Percentiles rank a stretch among this genome's conserved stretches.
phyloP scores from a whole-genome alignment of 2,329 filamentous ascomycete genomes.

The Rugonectria rugulosa region DNA sequence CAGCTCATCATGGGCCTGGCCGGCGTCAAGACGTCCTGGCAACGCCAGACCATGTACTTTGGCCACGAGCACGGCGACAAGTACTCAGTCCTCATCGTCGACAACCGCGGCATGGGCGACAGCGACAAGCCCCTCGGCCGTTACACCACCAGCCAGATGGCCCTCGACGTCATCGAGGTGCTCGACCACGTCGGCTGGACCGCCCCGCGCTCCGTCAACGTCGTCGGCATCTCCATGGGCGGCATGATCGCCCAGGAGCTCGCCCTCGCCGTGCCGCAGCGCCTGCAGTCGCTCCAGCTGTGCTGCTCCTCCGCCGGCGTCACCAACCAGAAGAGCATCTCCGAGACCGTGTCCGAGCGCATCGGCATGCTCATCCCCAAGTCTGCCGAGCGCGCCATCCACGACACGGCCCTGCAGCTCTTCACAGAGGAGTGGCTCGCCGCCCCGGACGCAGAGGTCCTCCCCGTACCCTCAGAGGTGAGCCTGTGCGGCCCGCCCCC shows the following conservation, averaged over 20 bases:
- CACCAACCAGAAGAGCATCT: constrained; percentile 67
- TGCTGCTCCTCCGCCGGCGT: constrained; percentile 68
- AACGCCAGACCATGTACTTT: constrained; percentile 84
- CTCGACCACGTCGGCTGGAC: constrained; percentile 75
- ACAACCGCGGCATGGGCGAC: constrained; percentile 85
- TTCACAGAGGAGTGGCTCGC: constrained; percentile 72
- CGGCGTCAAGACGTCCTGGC: constrained; percentile 73
- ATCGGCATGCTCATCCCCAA: constrained; percentile 72
- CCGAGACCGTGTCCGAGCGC: constrained; percentile 69
- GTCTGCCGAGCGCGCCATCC: constrained; percentile 70
- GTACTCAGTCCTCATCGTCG: constrained; percentile 79
- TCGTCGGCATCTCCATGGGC: constrained; percentile 83
- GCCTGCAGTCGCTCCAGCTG: constrained; percentile 64
- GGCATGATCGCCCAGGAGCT: constrained; percentile 94
- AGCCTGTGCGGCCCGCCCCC: constrained; percentile 49
- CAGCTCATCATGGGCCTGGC: constrained; percentile 86
- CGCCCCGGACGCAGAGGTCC: constrained; percentile 63
- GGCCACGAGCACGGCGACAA: constrained; percentile 72
- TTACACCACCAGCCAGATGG: constrained; percentile 88
- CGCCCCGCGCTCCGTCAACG: constrained; percentile 60
- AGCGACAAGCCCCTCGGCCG: constrained; percentile 79
- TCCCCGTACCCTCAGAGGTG: constrained; percentile 54
- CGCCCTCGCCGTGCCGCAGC: constrained; percentile 58
- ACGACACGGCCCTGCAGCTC: constrained; percentile 69
- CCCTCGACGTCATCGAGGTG: constrained; percentile 76